phyloP scores from a whole-genome alignment of 768 basidiomycete species.

The Lentinula boryana region DNA sequence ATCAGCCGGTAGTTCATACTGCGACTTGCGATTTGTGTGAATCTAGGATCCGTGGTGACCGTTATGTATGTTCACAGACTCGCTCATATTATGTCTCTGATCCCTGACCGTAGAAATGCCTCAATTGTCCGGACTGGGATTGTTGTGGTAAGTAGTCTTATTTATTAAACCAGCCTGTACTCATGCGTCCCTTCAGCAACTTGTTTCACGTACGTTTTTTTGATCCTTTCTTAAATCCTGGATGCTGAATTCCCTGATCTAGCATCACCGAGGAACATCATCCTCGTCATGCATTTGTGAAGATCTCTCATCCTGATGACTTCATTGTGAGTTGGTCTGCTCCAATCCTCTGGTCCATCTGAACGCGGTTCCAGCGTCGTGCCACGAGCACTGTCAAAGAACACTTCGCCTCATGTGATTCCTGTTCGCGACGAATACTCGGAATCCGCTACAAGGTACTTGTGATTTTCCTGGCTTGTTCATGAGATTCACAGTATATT shows the following conservation, averaged over 20 bases:
- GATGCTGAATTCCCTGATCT: neutral
- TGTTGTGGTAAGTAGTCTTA: slow-evolving; percentile 35
- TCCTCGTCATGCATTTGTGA: slow-evolving; percentile 70
- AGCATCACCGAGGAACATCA: slow-evolving; percentile 72
- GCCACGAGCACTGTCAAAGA: slow-evolving; percentile 11
- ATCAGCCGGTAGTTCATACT: slow-evolving; percentile 38
- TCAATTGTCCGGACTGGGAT: slow-evolving; percentile 81
- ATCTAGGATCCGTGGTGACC: slow-evolving; percentile 57
- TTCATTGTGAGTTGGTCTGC: slow-evolving; percentile 42
- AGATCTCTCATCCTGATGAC: slow-evolving; percentile 45
- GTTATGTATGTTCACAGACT: slow-evolving; percentile 51
- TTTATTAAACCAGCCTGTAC: neutral
- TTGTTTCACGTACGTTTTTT: slow-evolving; percentile 67
- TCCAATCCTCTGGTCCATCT: neutral
- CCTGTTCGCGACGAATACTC: slow-evolving; percentile 47
- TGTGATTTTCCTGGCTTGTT: neutral
- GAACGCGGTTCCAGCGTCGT: slow-evolving; percentile 15
- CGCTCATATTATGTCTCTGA: neutral
- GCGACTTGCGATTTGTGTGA: slow-evolving; percentile 79
- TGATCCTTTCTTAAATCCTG: neutral
- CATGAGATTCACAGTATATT: neutral
- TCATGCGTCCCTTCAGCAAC: slow-evolving; percentile 11
- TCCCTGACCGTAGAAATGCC: slow-evolving; percentile 57
- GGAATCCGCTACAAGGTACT: slow-evolving; percentile 71
- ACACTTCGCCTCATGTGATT: slow-evolving; percentile 61